Percentiles rank a stretch among this genome's conserved stretches.
phyloP scores from a whole-genome alignment of 805 yeast species.

The Kregervanrija pseudodelftensis region DNA sequence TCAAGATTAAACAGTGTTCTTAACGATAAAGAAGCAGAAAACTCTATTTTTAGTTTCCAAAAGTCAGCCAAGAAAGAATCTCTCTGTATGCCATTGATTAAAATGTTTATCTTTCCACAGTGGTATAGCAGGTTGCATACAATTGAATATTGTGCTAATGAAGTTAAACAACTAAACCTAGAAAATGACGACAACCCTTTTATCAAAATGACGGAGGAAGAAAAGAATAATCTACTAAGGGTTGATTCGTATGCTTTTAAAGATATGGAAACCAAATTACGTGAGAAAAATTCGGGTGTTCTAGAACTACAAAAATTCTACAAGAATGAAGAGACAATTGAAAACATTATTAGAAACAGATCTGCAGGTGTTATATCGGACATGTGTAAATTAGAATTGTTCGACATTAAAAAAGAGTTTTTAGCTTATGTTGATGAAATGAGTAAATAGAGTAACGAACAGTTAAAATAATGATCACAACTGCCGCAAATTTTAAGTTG shows the following conservation, averaged over 20 bases:
- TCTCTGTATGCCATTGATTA: conserved; percentile 31
- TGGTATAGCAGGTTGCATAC: conserved; percentile 38
- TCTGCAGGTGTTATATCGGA: conserved; percentile 29
- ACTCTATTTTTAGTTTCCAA: conserved; percentile 17
- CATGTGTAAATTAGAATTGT: conserved; percentile 22
- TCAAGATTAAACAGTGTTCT: conserved; percentile 35
- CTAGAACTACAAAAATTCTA: conserved; percentile 29
- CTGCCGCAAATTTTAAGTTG: too few relatives aligned
- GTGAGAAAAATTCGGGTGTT: conserved; percentile 23
- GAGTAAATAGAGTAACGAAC: neutral
- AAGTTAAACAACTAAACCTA: conserved; percentile 22
- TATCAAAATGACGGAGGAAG: conserved; percentile 14
- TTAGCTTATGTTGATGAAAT: conserved; percentile 1
- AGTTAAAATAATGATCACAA: too few relatives aligned
- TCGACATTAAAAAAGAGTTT: conserved; percentile 14
- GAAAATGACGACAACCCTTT: conserved; percentile 8
- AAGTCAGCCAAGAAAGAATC: conserved; percentile 7
- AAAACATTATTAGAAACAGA: conserved; percentile 32
- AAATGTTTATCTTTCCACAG: conserved; percentile 33
- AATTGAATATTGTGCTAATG: conserved; percentile 35
- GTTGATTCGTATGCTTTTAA: conserved; percentile 46
- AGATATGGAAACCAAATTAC: conserved; percentile 27
- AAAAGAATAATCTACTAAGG: conserved; percentile 22
- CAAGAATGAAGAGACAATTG: conserved; percentile 34
- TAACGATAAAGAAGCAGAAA: conserved; percentile 22